phyloP scores from a whole-genome alignment of 2,329 filamentous ascomycete genomes.

The Balansia obtecta region DNA sequence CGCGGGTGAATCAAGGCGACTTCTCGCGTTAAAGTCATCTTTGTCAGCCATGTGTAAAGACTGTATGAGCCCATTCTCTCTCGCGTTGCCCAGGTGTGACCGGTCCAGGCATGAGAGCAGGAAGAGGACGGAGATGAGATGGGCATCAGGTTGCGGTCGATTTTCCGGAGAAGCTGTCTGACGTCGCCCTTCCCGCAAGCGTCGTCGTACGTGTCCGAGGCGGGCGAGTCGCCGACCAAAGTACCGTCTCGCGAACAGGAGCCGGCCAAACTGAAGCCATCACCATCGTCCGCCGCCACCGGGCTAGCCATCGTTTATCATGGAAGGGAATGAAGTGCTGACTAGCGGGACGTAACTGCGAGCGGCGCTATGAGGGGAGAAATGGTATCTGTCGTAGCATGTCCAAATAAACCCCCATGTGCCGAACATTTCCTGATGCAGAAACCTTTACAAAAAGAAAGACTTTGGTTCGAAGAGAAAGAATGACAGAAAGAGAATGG shows the following conservation, averaged over 20 bases:
- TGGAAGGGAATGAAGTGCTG: not conserved
- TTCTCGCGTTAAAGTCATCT: slow-evolving; percentile 20
- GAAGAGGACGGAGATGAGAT: slow-evolving; percentile 47
- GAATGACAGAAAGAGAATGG: not conserved
- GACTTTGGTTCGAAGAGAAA: not conserved
- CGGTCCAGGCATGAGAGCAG: slow-evolving; percentile 38
- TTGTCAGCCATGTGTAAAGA: slow-evolving; percentile 19
- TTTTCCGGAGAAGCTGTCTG: slow-evolving; percentile 38
- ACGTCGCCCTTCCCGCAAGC: slow-evolving; percentile 25
- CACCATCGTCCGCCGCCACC: not conserved
- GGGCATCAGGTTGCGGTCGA: slow-evolving; percentile 44
- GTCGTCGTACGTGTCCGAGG: slow-evolving; percentile 6
- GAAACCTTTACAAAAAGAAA: not conserved
- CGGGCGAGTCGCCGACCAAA: not conserved
- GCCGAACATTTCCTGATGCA: not conserved
- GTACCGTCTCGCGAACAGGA: slow-evolving; percentile 1
- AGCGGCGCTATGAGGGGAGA: not conserved
- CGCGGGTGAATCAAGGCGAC: not conserved
- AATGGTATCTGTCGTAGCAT: too few relatives aligned
- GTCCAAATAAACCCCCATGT: too few relatives aligned
- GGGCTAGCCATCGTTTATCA: slow-evolving; percentile 1
- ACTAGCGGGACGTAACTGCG: not conserved
- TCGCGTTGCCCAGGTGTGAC: slow-evolving; percentile 42
- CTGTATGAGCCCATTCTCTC: slow-evolving; percentile 38
- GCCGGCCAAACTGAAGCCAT: not conserved